These are phyloP conservation scores for Chaetomium sp. DNA, from an alignment of 2,329 filamentous ascomycete species.

Conservation along the genomic window DNA sequence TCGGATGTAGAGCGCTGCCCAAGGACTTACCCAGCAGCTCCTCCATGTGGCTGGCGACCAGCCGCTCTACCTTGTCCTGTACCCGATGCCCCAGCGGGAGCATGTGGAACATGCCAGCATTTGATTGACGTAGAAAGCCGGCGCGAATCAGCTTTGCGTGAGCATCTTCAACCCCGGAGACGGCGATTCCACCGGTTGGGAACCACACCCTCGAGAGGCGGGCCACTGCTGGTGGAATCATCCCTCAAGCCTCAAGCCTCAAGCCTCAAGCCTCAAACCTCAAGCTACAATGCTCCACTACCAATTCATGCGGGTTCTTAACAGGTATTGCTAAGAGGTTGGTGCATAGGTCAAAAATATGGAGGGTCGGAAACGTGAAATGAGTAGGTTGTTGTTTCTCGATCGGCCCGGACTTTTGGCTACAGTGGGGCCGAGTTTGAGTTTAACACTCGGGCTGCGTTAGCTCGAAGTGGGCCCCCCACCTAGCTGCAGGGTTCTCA, in stretches of 20 bases:
- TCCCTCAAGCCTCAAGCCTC: not conserved
- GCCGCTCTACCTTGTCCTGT: constrained; percentile 79
- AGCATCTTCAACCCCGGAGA: constrained; percentile 62
- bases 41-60: constrained; percentile 90
- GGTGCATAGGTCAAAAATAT: not conserved
- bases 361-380: not conserved
- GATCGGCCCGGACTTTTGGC: constrained; percentile 7
- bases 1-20: too few relatives aligned
- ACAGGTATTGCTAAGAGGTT: not conserved
- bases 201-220: constrained; percentile 77
- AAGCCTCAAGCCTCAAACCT: not conserved
- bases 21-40: constrained; percentile 29
- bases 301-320: not conserved
- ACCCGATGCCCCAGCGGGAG: constrained; percentile 84
- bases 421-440: not conserved
- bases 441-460: not conserved
- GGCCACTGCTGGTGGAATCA: constrained; percentile 30
- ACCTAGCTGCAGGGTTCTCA: constrained; percentile 6
- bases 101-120: constrained; percentile 90
- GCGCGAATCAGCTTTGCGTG: constrained; percentile 69
- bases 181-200: constrained; percentile 70
- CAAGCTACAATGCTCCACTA: not conserved
- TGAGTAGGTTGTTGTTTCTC: not conserved
- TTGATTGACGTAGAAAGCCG: constrained; percentile 76
- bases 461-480: not conserved